Evolutionary conservation across 176 grass and related monocot species (phyloP).

Genomic region (Oryza punctata): DNA sequence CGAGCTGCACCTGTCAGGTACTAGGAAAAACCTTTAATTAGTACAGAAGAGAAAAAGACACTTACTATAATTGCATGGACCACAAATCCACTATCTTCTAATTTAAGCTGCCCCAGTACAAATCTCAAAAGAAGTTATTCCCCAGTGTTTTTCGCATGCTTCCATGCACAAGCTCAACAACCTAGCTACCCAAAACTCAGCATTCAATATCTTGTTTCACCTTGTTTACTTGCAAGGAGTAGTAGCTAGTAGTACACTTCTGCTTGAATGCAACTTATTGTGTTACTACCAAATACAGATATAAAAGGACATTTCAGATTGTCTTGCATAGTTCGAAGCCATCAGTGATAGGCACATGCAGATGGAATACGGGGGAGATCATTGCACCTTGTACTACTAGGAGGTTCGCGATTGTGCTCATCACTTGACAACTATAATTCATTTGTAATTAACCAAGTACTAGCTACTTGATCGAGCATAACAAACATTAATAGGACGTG

Average conservation of each 20-base stretch:
- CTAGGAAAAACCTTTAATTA: conserved; percentile 27
- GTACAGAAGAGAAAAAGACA: neutral
- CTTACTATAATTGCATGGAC: conserved; percentile 49
- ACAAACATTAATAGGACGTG: too few species aligned
- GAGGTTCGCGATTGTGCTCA: neutral
- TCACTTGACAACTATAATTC: neutral
- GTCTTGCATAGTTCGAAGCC: neutral
- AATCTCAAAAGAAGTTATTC: conserved; percentile 44
- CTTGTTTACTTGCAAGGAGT: neutral
- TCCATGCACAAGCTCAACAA: conserved; percentile 20
- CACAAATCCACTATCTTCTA: conserved; percentile 53
- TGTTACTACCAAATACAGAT: neutral
- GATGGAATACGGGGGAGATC: neutral
- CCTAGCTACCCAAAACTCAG: conserved; percentile 9
- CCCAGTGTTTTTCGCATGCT: conserved; percentile 23
- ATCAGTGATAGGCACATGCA: neutral
- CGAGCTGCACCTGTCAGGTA: conserved; percentile 10
- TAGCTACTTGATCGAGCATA: too few species aligned
- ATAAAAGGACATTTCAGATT: neutral
- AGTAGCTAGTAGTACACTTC: neutral
- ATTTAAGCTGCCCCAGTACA: conserved; percentile 39
- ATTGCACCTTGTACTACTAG: neutral
- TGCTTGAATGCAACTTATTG: neutral
- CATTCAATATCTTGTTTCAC: neutral
- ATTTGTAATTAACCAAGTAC: too few species aligned